A percentile compares a stretch with the other conserved stretches of the same genome.
phyloP scores from a whole-genome alignment of 2,329 filamentous ascomycete species.

The Fusarium sp. region DNA sequence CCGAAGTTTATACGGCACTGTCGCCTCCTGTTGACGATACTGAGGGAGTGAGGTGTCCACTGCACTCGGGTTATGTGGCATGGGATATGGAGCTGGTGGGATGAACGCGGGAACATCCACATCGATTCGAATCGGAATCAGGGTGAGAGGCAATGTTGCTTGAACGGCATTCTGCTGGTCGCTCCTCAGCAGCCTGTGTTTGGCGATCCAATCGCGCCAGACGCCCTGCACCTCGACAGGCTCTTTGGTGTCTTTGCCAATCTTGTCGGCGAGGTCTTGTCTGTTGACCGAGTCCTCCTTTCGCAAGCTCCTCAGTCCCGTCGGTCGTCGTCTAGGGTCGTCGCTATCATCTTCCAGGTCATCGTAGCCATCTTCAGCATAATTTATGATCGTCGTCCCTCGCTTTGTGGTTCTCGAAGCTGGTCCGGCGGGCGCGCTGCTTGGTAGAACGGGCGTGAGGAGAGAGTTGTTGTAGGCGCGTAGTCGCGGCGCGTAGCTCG shows the following conservation, averaged over 20 bases:
- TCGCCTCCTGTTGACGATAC: slow-evolving; percentile 81
- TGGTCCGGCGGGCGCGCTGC: slow-evolving; percentile 71
- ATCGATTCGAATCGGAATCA: slow-evolving; percentile 97
- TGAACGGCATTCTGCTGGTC: slow-evolving; percentile 72
- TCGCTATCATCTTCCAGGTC: slow-evolving; percentile 80
- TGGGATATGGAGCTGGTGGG: slow-evolving; percentile 72
- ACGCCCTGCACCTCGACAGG: slow-evolving; percentile 90
- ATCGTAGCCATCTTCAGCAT: slow-evolving; percentile 95
- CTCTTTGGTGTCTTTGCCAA: slow-evolving; percentile 81
- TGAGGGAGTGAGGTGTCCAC: slow-evolving; percentile 80
- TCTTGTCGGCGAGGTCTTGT: slow-evolving; percentile 75
- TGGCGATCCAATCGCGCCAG: slow-evolving; percentile 96
- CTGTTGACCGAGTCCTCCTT: slow-evolving; percentile 75
- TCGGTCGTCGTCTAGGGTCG: slow-evolving; percentile 79
- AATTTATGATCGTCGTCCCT: slow-evolving; percentile 96
- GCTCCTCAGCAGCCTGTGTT: slow-evolving; percentile 65
- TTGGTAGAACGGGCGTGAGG: slow-evolving; percentile 83
- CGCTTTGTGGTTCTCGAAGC: slow-evolving; percentile 91
- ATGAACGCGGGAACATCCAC: slow-evolving; percentile 86
- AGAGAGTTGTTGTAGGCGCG: slow-evolving; percentile 93
- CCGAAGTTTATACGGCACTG: slow-evolving; percentile 86
- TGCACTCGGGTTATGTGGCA: slow-evolving; percentile 65
- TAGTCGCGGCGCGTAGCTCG: slow-evolving; percentile 89
- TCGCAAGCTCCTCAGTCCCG: slow-evolving; percentile 83
- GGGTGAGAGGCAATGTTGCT: slow-evolving; percentile 83